These are phyloP conservation scores for Sequoia sempervirens DNA, from an alignment of 75 land plant species.

Conservation along the genomic window DNA sequence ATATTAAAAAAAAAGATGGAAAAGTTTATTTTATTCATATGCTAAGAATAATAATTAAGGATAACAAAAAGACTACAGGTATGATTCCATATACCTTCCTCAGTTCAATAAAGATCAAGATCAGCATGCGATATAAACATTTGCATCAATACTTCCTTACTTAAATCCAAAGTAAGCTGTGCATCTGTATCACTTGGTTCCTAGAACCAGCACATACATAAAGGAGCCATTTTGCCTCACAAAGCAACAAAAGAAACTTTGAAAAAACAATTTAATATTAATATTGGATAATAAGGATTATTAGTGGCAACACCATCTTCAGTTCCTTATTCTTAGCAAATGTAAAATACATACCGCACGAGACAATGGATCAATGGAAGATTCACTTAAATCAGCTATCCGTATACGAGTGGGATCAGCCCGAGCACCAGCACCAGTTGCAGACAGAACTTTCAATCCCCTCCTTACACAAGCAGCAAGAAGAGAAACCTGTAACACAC, in stretches of 20 bases:
- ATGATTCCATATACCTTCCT: not conserved
- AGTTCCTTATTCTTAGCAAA: not conserved
- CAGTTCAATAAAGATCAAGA: not conserved
- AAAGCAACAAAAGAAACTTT: not conserved
- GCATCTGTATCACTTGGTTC: not conserved
- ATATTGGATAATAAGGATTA: not conserved
- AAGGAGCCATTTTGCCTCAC: not conserved
- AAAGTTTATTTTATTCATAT: too few species aligned
- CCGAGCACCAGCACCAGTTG: constrained; percentile 97
- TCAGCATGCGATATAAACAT: not conserved
- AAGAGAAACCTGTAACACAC: constrained; percentile 65
- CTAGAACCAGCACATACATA: not conserved
- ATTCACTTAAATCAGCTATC: constrained; percentile 86
- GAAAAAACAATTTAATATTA: not conserved
- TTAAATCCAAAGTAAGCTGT: not conserved
- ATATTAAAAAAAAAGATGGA: too few species aligned
- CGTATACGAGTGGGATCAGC: constrained; percentile 98
- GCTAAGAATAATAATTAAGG: too few species aligned
- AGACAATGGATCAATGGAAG: constrained; percentile 89
- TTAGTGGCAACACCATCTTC: not conserved
- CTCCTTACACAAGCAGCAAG: constrained; percentile 91
- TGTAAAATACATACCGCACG: constrained; percentile 59
- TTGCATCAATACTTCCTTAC: not conserved
- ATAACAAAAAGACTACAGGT: not conserved
- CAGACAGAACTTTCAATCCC: constrained; percentile 80